These are phyloP conservation scores for Cyathus striatus DNA, from an alignment of 768 basidiomycete genomes.

Conservation along the genomic window DNA sequence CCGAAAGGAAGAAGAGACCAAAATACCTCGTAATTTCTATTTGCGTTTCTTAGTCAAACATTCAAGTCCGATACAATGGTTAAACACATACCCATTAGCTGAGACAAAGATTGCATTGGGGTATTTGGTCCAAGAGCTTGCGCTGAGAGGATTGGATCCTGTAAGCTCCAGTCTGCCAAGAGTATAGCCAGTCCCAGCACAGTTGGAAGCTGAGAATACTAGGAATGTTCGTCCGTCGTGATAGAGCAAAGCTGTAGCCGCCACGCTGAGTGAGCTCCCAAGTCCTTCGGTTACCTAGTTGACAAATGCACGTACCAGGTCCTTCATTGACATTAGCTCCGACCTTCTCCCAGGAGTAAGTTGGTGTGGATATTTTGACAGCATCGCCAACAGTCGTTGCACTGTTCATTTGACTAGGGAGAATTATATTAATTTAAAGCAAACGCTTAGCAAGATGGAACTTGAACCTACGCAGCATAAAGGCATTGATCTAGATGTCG, in stretches of 20 bases:
- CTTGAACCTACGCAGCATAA: slow-evolving; percentile 17
- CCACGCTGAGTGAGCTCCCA: background rate
- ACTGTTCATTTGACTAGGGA: slow-evolving; percentile 19
- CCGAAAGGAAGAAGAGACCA: too few species aligned
- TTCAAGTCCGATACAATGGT: too few species aligned
- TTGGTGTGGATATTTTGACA: slow-evolving; percentile 26
- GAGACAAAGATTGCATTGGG: slow-evolving; percentile 19
- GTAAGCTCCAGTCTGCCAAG: slow-evolving; percentile 24
- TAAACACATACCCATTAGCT: slow-evolving; percentile 20
- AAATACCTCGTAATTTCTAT: too few species aligned
- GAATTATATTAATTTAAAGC: background rate
- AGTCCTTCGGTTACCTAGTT: background rate
- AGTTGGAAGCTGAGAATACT: slow-evolving; percentile 23
- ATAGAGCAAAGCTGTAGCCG: slow-evolving; percentile 20
- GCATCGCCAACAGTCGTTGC: slow-evolving; percentile 24
- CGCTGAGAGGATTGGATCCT: slow-evolving; percentile 23
- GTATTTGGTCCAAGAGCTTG: slow-evolving; percentile 25
- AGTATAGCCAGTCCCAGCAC: slow-evolving; percentile 24
- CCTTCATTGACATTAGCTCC: slow-evolving; percentile 29
- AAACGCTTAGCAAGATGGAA: background rate
- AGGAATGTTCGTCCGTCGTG: slow-evolving; percentile 25
- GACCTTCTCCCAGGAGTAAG: slow-evolving; percentile 23
- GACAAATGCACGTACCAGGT: slow-evolving; percentile 9
- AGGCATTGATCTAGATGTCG: slow-evolving; percentile 23
- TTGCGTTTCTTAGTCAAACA: too few species aligned